Base-by-base conservation (phyloP, 1,139 yeast species). In the Casaregolazyma suthepensis region DNA sequence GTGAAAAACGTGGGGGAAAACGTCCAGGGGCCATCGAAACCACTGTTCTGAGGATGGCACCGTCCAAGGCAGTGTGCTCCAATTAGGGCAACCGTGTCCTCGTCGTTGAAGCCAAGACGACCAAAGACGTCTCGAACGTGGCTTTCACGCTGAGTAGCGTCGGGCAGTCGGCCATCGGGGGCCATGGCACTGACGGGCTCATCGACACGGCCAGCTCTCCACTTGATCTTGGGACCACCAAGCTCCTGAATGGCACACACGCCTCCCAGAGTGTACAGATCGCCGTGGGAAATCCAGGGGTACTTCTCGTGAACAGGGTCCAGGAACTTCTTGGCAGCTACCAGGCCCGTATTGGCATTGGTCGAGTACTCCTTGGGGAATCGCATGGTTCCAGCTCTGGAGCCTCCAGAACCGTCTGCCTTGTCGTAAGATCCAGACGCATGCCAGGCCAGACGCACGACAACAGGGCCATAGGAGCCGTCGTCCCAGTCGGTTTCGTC, bases 11-110 rank as follows among this genome's bases (percentile, higher is more conserved):
- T 88, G 63, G 87, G 85, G 7, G 91, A 81, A 56, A 87, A 88
- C 54, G 91, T 90, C 96, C 96, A 89, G 54, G 96, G 95, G 48
- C 96, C 96, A 57, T 85, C 93, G 68, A 71, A 89, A 3, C 96
- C 96, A 19, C 74, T 66, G 46, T 71, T 64, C 49, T 69, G 66
- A 44, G 64, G 62, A 71, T 88, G 96, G 66, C 96, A 87, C 56
- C 78, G 72, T 57, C 96, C 96, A 60, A 89, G 76, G 57, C 87
- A 82, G 71, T 90, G 96, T 43, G 96, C 96, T 59, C 97, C 97
- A 63, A 87, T 76, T 61, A 90, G 75, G 45, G 93, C 91, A 53
- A 87, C 96, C 60, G 86, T 85, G 71, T 90, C 96, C 69, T 83
- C 80, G 64, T 89, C 96, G 59, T 77, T 76, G 70, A 89, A 84